A percentile compares a stretch with the other conserved stretches of the same genome.
Conservation (phyloP, 225 moss, liverwort and hornwort genomes). For the Pleurozium schreberi region DNA sequence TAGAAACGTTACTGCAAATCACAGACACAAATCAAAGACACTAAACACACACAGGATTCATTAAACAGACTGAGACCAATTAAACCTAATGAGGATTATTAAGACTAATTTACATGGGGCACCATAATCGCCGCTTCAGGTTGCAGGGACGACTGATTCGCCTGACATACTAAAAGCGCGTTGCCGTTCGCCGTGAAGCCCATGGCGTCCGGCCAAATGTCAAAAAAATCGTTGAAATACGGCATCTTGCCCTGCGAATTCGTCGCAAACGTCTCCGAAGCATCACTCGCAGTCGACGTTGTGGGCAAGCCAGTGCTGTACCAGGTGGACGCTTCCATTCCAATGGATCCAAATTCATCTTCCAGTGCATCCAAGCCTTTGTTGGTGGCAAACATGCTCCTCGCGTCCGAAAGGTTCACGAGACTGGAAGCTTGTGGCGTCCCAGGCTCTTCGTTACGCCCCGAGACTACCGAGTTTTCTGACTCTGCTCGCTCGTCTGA, state of each 20-base stretch:
- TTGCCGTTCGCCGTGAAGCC: neutral
- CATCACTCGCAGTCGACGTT: neutral
- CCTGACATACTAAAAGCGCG: neutral
- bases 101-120: neutral
- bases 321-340: neutral
- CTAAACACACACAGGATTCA: neutral
- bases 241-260: neutral
- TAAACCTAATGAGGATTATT: too few relatives aligned
- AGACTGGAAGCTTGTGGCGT: neutral
- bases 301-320: neutral
- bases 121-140: neutral
- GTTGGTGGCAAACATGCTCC: neutral
- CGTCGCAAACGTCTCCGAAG: neutral
- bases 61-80: too few relatives aligned
- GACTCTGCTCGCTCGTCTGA: neutral
- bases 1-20: too few relatives aligned
- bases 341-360: neutral
- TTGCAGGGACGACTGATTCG: neutral
- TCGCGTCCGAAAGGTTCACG: neutral
- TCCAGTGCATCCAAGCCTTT: neutral
- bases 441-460: too few relatives aligned
- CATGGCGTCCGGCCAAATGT: constrained; percentile 9
- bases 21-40: neutral
- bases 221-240: neutral
- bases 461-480: constrained; percentile 1